Percentiles rank a stretch among this genome's conserved stretches.
Evolutionary conservation across 805 yeast genomes (phyloP).

Genomic region (Metschnikowia arizonensis): DNA sequence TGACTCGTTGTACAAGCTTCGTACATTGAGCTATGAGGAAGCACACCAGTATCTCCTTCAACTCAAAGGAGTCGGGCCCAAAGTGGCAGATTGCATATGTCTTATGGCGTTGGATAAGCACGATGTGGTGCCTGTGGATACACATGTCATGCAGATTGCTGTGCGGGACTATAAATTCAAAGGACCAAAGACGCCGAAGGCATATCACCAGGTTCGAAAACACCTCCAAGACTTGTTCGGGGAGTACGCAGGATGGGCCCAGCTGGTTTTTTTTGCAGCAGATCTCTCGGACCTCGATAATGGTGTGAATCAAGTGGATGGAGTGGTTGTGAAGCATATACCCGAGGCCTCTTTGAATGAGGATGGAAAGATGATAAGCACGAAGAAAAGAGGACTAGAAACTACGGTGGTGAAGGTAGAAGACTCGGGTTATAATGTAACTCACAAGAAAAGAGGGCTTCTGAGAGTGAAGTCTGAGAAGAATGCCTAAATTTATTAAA

Average conservation of each 20-base stretch:
- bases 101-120: slow-evolving; percentile 86
- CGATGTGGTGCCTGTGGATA: slow-evolving; percentile 90
- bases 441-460: not conserved
- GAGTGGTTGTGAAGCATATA: slow-evolving; percentile 15
- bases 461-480: not conserved
- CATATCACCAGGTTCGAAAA: slow-evolving; percentile 53
- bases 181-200: slow-evolving; percentile 41
- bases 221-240: slow-evolving; percentile 77
- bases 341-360: not conserved
- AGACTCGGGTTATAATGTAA: not conserved
- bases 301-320: slow-evolving; percentile 46
- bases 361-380: not conserved
- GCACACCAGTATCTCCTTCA: slow-evolving; percentile 58
- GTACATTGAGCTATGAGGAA: slow-evolving; percentile 44
- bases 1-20: slow-evolving; percentile 38
- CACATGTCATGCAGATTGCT: slow-evolving; percentile 91
- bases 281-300: slow-evolving; percentile 70
- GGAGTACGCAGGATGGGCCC: slow-evolving; percentile 97
- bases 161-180: slow-evolving; percentile 69
- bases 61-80: slow-evolving; percentile 91
- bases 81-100: slow-evolving; percentile 95
- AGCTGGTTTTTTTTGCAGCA: slow-evolving; percentile 85
- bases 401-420: slow-evolving; percentile 5
- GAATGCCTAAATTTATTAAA: no score
- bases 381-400: not conserved